Base-by-base conservation (phyloP, 2,329 filamentous ascomycete genomes). In the Cordyceps pruinosa region DNA sequence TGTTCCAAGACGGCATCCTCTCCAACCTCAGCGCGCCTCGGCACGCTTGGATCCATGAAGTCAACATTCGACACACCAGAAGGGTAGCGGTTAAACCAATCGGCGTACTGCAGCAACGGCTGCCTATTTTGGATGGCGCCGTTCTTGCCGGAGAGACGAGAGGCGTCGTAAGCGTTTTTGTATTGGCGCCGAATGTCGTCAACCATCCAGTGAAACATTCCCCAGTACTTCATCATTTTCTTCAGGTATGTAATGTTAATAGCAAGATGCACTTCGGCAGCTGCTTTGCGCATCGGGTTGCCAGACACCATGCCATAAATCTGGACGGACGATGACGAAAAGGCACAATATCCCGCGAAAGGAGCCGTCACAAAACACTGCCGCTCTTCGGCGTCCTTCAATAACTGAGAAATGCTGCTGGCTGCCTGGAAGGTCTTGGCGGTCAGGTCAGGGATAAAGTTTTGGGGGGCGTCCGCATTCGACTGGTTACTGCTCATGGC, bases 171-270 rank as follows among this genome's bases (percentile, higher is more conserved):
- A 64, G 91, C 93, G 48, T 85, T 83, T 52, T 88, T 84, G 68
- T 96, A 99, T 60, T 95, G 85, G 56, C 93, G 88, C 59, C 94
- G 91, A 35, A 97, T 80, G 66, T 93, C 94, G 68, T 97, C 92
- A 1, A 90, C 87, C 82, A 97, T 92, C 74, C 91, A 97, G 69
- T 96, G 90, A 68, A 97, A 97, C 88, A 97, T 96, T 59, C 93
- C 94, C 94, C 94, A 99, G 66, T 94, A 92, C 59, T 89, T 89
- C 77, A 96, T 97, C 89, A 97, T 96, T 72, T 90, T 94, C 56
- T 88, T 87, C 45, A 99, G 75, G 65, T 94, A 97, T 66, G 88
- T 89, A 65, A 97, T 88, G 62, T 96, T 97, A 62, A 86, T 89
- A 1, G 88, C 85, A 17, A 97, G 77, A 66, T 96, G 92, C 62